Base-by-base conservation (phyloP, 148 eudicot species). In the Vaccinium corymbosum region DNA sequence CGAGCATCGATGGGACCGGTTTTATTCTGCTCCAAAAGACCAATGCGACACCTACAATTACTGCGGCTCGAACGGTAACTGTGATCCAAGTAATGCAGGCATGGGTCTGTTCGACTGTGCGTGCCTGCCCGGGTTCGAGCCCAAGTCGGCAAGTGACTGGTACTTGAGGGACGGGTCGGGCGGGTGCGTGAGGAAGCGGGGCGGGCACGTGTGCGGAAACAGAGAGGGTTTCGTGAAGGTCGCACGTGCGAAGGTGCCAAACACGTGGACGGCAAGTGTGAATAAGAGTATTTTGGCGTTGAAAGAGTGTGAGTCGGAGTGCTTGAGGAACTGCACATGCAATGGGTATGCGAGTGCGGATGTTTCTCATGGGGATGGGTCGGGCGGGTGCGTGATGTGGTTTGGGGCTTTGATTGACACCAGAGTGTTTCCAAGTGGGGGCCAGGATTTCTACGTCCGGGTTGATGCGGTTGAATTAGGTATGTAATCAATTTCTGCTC, bases 191-290 rank as follows among this genome's bases (percentile, higher is more conserved):
- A 73, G 87, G 83, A 85, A 85, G 84, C 88, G 86, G 35, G 88
- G 86, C 76, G 88, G 42, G 59, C 80, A 83, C 0, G 78, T 76
- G 89, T 92, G 94, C 70, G 84, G 57, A 15, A 85, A 80, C 0
- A 88, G 88, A 20, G 92, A 88, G 70, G 94, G 94, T 50, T 90
- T 92, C 75, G 52, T 87, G 56, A 92, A 80, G 86, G 11, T 90
- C 11, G 8, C 83, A 0, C 86, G 80, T 22, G 87, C 86, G 19
- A 90, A 92, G 89, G 6, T 92, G 38, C 94, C 94, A 7, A 91
- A 92, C 83, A 86, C 92, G 0, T 82, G 87, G 2, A 86, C 75
- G n/a, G 35, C 35, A 32, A 2, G 3, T 32, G 35, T 32, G 2
- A 32, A 32, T 32, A 32, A 32, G 35, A 32, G 35, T 32, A 32